Evolutionary conservation across 768 basidiomycete genomes (phyloP).

Genomic region (Boletus pseudopeckii): DNA sequence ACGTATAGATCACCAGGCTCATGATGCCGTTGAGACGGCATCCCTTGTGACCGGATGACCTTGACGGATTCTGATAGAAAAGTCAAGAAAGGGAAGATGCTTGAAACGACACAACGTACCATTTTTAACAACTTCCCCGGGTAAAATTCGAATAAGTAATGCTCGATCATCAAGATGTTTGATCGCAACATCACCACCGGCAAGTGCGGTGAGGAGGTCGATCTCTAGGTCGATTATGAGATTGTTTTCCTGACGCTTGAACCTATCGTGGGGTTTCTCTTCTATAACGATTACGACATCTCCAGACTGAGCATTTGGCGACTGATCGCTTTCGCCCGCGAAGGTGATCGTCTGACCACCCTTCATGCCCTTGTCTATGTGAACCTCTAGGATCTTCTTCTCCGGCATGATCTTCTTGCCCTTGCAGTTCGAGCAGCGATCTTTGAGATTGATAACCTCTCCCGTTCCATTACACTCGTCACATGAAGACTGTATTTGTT

Average conservation of each 20-base stretch:
- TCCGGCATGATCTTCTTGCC: slow-evolving; percentile 94
- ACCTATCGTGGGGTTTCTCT: slow-evolving; percentile 86
- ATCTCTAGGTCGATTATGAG: slow-evolving; percentile 84
- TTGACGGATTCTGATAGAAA: slow-evolving; percentile 70
- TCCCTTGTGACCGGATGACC: slow-evolving; percentile 91
- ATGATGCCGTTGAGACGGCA: slow-evolving; percentile 98
- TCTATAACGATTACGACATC: slow-evolving; percentile 94
- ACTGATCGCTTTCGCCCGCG: slow-evolving; percentile 88
- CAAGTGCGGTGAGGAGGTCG: slow-evolving; percentile 90
- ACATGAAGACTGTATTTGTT: slow-evolving; percentile 95
- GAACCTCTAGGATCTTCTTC: slow-evolving; percentile 96
- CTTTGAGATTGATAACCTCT: slow-evolving; percentile 90
- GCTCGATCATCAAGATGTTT: slow-evolving; percentile 93
- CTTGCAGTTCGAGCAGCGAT: slow-evolving; percentile 88
- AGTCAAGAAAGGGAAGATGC: not conserved
- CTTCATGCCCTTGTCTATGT: slow-evolving; percentile 98
- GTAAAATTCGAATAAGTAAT: slow-evolving; percentile 75
- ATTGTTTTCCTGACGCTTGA: slow-evolving; percentile 87
- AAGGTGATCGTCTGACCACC: slow-evolving; percentile 88
- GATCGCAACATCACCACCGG: slow-evolving; percentile 86
- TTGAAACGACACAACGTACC: slow-evolving; percentile 50
- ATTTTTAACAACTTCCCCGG: slow-evolving; percentile 91
- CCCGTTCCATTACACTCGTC: slow-evolving; percentile 92
- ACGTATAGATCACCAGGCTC: slow-evolving; percentile 93
- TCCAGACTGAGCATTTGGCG: slow-evolving; percentile 84